Evolutionary conservation across 768 basidiomycete species (phyloP), one percentile per base, ranked within the genome.

Genomic region (Amanita rubescens): DNA sequence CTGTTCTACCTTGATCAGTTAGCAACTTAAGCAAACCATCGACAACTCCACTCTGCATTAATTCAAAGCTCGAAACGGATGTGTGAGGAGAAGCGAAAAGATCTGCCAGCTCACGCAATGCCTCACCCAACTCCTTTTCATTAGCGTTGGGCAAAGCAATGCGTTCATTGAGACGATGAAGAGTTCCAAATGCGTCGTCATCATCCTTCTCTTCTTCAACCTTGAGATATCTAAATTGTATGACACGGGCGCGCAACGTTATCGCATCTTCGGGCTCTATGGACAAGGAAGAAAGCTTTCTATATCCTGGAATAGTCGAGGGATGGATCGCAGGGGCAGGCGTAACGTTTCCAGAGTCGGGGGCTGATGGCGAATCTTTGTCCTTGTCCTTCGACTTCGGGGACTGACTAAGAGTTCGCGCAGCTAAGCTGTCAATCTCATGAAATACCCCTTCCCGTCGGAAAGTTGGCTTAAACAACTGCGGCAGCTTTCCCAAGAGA

Each of bases 401-500:
- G 60, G 74, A 60, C 0, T 81, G 74, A 4, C 77, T 72, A 33
- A 95, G 71, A 7, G 77, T 63, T 47, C 85, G 79, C 11, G 76
- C 76, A 6, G 92, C 86, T 25, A 94, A 71, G 8, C 72, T 66
- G 59, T 94, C 93, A 34, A 99, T 84, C 66, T 98, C 96, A 67
- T 97, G 90, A 67, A 96, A 85, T 25, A 98, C 96, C 8, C 96
- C 96, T 70, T 99, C 95, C 25, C 94, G 79, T 19, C 90, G 83
- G 77, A 98, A 93, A 0, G 87, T 84, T 15, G 91, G 87, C 63
- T 83, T 84, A 69, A 96, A 98, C 49, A 91, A 78, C 11, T 81
- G 72, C 8, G 91, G 86, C 41, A 93, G 76, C 68, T 96, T 98
- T 63, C 72, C 75, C 48, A 97, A 72, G 7, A 98, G 81, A 22